phyloP scores from a whole-genome alignment of 805 yeast genomes.

The Spathaspora passalidarum region DNA sequence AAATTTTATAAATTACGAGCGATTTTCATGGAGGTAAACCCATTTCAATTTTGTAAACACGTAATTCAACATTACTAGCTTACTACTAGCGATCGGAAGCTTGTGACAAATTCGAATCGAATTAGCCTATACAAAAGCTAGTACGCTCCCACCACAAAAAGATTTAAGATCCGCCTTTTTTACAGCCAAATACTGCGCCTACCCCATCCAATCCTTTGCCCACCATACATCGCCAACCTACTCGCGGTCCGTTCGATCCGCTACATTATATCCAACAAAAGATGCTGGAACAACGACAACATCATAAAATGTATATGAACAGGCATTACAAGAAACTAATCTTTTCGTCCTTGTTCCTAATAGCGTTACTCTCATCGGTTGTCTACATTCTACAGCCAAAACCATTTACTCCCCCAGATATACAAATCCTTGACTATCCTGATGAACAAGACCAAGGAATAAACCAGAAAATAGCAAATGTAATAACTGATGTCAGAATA shows the following conservation, averaged over 20 bases:
- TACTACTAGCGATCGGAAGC: not conserved
- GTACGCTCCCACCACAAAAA: no score
- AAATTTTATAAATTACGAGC: not conserved
- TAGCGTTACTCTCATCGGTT: not conserved
- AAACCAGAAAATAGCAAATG: not conserved
- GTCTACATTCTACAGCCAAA: not conserved
- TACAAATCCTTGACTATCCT: not conserved
- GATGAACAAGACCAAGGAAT: not conserved
- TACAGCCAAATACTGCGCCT: no score
- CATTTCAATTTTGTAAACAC: not conserved
- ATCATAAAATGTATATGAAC: conserved; percentile 3
- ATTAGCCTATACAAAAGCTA: no score
- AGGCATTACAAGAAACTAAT: conserved; percentile 6
- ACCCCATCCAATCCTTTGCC: no score
- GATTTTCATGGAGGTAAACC: no score
- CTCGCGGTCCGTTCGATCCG: no score
- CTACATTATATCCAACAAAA: no score
- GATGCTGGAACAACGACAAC: not conserved
- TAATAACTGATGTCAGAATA: conserved; percentile 6
- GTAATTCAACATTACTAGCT: not conserved
- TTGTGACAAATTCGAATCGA: no score
- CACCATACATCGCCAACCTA: no score
- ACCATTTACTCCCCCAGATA: conserved; percentile 1
- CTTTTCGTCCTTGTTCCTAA: not conserved
- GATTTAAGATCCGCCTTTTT: no score